Base-by-base conservation (phyloP, 371 early-diverging fungal species). In the Circinella minor region DNA sequence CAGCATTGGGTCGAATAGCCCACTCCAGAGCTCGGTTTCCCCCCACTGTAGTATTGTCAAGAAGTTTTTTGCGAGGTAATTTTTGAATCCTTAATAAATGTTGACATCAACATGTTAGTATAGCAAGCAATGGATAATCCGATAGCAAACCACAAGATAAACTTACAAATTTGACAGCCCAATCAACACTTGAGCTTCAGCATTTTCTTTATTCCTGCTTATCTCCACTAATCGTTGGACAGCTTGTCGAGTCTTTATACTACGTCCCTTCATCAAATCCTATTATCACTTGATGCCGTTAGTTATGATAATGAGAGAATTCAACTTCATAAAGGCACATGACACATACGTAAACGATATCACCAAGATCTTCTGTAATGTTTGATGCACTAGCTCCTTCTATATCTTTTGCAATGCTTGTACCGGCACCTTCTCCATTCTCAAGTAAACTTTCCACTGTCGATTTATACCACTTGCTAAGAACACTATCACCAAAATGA, bases 21-120 rank as follows among this genome's bases (percentile, higher is more conserved):
- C 61, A 59, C 70, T 74, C 71, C 71, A 71, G 47, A 71, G 61
- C 69, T 74, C 69, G 54, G 64, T 69, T 64, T 69, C 69, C 39
- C 39, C 67, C 51, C 48, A 59, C 61, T 65, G 51, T 48, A 57
- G 66, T 54, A 43, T 8, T 46, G 38, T 48, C 34, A 37, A 69
- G 54, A 11, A 71, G 64, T 27, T 34, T 71, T 37, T 36, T 27
- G 15, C 14, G 34, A 61, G 71, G 69, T 39, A 74, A 60, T 37
- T 64, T 71, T 54, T 71, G 71, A 43, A 74, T 68, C 55, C 74
- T 74, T n/a, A 9, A 46, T 48, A 48, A 65, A 69, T 47, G 47
- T 15, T 9, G 60, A 51, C 36, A 61, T 69, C 4, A 61, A 13
- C 37, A 4, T 36, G 36, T 34, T 14, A 18, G 14, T 36, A 61